Conservation (phyloP, 1,139 yeast genomes). For the Kodamaea alishanica region DNA sequence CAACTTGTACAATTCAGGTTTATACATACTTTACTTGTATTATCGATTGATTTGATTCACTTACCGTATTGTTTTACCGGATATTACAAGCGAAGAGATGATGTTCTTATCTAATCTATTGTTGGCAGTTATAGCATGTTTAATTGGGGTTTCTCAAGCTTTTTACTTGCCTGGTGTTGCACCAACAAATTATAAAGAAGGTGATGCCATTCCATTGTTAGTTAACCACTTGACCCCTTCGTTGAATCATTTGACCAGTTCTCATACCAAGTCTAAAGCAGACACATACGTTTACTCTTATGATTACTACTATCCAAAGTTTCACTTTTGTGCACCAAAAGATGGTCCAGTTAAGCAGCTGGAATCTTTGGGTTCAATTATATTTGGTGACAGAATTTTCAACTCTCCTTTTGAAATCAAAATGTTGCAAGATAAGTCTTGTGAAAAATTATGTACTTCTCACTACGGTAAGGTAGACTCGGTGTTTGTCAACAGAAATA, state of each 20-base stretch:
- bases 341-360: conserved; percentile 71
- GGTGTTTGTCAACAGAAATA: conserved; percentile 69
- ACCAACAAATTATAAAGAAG: conserved; percentile 77
- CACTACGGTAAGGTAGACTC: conserved; percentile 64
- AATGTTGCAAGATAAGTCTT: conserved; percentile 69
- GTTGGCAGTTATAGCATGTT: conserved; percentile 17
- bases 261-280: conserved; percentile 25
- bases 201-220: conserved; percentile 68
- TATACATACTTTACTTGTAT: no score
- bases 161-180: conserved; percentile 95
- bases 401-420: conserved; percentile 81
- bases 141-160: conserved; percentile 36
- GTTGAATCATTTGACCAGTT: conserved; percentile 43
- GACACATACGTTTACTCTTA: conserved; percentile 65
- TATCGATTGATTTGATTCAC: no score
- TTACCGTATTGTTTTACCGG: no score
- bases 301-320: conserved; percentile 81
- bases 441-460: conserved; percentile 60
- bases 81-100: no score
- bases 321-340: conserved; percentile 79
- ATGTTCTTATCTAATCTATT: not conserved
- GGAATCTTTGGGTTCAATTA: conserved; percentile 87
- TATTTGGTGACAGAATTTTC: conserved; percentile 94
- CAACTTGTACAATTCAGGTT: no score
- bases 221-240: conserved; percentile 92